Conservation (phyloP, 768 basidiomycete species). For the Lentinula sp. region DNA sequence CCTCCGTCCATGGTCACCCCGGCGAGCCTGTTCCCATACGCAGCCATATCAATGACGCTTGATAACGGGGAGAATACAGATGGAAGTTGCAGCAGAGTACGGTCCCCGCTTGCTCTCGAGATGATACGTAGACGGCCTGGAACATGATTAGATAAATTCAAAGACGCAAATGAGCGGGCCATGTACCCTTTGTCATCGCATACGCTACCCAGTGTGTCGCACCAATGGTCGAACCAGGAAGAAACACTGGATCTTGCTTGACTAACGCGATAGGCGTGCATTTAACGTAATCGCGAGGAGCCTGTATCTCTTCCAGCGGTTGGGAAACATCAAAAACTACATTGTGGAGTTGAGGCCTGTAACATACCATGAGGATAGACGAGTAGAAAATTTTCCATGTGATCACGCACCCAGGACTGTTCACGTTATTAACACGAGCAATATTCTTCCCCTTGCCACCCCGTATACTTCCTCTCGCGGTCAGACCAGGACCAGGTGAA, state of each 20-base stretch:
- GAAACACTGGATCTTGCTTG: slow-evolving; percentile 77
- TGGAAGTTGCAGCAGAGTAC: slow-evolving; percentile 77
- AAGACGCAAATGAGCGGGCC: not conserved
- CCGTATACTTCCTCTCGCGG: slow-evolving; percentile 31
- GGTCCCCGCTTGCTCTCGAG: slow-evolving; percentile 82
- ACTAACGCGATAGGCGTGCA: slow-evolving; percentile 89
- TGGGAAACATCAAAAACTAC: slow-evolving; percentile 75
- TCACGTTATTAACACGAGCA: slow-evolving; percentile 34
- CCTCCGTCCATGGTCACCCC: slow-evolving; percentile 87
- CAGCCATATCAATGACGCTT: slow-evolving; percentile 82
- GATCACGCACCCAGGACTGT: slow-evolving; percentile 50
- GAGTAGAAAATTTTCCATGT: not conserved
- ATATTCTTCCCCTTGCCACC: slow-evolving; percentile 27
- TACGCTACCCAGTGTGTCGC: slow-evolving; percentile 92
- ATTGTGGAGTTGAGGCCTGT: slow-evolving; percentile 57
- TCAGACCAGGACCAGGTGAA: slow-evolving; percentile 54
- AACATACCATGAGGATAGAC: not conserved
- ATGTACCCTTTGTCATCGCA: slow-evolving; percentile 77
- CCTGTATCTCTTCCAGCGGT: slow-evolving; percentile 67
- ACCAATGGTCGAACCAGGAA: slow-evolving; percentile 83
- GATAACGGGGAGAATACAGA: slow-evolving; percentile 52
- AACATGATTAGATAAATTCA: slow-evolving; percentile 3
- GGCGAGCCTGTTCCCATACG: slow-evolving; percentile 74
- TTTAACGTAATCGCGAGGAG: slow-evolving; percentile 70
- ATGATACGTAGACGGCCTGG: slow-evolving; percentile 81